Conservation (phyloP, 345 rosid species). For the Rhizophora mangle region DNA sequence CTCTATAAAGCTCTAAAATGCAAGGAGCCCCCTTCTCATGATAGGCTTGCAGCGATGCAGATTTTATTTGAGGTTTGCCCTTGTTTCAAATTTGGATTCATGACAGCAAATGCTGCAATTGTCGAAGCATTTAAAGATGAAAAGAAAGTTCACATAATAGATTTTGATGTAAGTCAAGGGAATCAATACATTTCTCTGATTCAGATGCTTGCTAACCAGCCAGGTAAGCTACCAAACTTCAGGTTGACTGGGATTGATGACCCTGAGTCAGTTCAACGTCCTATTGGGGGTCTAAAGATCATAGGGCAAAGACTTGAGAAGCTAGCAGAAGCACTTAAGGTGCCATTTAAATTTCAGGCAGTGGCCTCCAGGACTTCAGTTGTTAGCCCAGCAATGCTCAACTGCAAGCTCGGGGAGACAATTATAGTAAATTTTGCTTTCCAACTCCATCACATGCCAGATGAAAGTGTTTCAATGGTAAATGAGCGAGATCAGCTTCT, state of each 20-base stretch:
- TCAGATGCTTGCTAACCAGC: slow-evolving; percentile 49
- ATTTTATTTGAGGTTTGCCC: slow-evolving; percentile 96
- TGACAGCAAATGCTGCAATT: slow-evolving; percentile 89
- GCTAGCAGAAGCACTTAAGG: slow-evolving; percentile 55
- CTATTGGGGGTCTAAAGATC: slow-evolving; percentile 64
- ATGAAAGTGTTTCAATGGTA: slow-evolving; percentile 92
- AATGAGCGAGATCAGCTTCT: slow-evolving; percentile 91
- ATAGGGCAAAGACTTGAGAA: slow-evolving; percentile 85
- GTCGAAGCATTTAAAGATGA: slow-evolving; percentile 72
- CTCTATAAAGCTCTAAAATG: slow-evolving; percentile 87
- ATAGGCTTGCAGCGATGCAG: slow-evolving; percentile 98
- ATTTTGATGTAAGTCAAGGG: slow-evolving; percentile 95
- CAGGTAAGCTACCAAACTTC: slow-evolving; percentile 52
- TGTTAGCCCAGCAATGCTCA: slow-evolving; percentile 65
- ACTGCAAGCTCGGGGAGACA: slow-evolving; percentile 61
- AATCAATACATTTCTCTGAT: slow-evolving; percentile 88
- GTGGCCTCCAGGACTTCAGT: slow-evolving; percentile 63
- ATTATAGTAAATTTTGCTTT: slow-evolving; percentile 88
- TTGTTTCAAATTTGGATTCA: slow-evolving; percentile 87
- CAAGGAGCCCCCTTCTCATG: slow-evolving; percentile 94
- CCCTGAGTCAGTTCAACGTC: slow-evolving; percentile 92
- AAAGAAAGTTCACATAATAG: slow-evolving; percentile 73
- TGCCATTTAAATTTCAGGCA: slow-evolving; percentile 68
- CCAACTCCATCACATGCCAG: slow-evolving; percentile 99
- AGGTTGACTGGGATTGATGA: slow-evolving; percentile 92